Evolutionary conservation across 345 rosid species (phyloP), one percentile per base, ranked within the genome.

Genomic region (Eucalyptus sp.): DNA sequence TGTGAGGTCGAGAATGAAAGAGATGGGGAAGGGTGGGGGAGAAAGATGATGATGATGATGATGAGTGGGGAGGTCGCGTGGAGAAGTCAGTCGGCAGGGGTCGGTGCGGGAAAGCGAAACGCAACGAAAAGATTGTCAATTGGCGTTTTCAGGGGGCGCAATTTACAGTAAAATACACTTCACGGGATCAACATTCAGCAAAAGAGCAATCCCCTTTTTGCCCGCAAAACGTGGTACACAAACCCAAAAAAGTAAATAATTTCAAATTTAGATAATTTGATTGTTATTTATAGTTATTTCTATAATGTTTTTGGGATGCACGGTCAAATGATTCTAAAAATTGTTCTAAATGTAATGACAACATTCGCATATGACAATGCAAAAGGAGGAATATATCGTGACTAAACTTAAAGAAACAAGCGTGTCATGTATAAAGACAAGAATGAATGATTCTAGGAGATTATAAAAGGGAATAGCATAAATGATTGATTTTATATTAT

Each of bases 371-470:
- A 62, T 29, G 31, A 62, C 14, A 56, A 4, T 62, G 33, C 68
- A 27, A 62, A 62, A 62, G 0, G 31, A 12, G 0, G 14, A 64
- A 13, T 64, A 15, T 13, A 60, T 60, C 41, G 14, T 7, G 10
- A 64, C 31, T 13, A 64, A 0, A 14, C 41, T 64, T 64, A 64
- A 64, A 64, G 10, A n/a, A 64, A 17, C 2, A 1, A 12, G 31
- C 1, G 33, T 60, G 16, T 13, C 16, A 29, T 62, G 6, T 27
- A 3, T 62, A 3, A 13, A 27, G 33, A 29, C 68, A 27, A 3
- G 2, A 13, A 27, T 13, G 15, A 12, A 62, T 27, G 0, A 60
- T 11, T 25, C 31, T 12, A 60, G 0, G 4, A 62, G 33, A 27
- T 62, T 29, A 62, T 29, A 6, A 13, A 27, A 56, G 20, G 13